Base-by-base conservation (phyloP, 768 basidiomycete species). In the Jaapia argillacea region DNA sequence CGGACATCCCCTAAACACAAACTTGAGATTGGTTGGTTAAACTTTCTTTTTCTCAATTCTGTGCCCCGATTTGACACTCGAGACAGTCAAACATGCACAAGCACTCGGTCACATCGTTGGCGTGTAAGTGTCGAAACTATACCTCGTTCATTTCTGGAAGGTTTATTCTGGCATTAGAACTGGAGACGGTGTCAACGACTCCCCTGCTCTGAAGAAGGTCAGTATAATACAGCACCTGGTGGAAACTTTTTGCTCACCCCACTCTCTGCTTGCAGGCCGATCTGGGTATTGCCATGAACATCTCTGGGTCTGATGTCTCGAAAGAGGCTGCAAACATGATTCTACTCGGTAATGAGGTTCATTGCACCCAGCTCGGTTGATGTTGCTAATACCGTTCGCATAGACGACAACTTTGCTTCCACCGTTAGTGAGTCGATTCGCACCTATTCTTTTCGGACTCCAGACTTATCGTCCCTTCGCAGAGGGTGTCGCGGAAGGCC, bases 301-400 rank as follows among this genome's bases (percentile, higher is more conserved):
- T 81, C 26, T 81, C 79, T 21, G 81, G 80, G 25, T 81, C 79
- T 3, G 81, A 82, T 48, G 80, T 82, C 7, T 81, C 79, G 1
- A 82, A 84, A 53, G 80, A 82, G 58, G 80, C 81, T 2, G 80
- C 81, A 2, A 77, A 84, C 56, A 81, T 84, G 79, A 79, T 84
- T 51, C 63, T 83, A 12, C 67, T 81, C 4, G 78, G 77, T 77
- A 47, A 41, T 42, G 54, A 21, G n/a, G 20, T 16, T 16, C 47
- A 10, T 14, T 28, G 42, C n/a, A n/a, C 4, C 21, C n/a, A 16
- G 21, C 14, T 18, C 28, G 28, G 28, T 21, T 10, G 21, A 38
- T 38, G 12, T n/a, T n/a, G n/a, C n/a, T n/a, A n/a, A n/a, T n/a
- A n/a, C n/a, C n/a, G 37, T 38, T 7, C 37, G 28, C 28, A 33